Conservation (phyloP, 2,329 filamentous ascomycete genomes). For the Xylogone sp. region DNA sequence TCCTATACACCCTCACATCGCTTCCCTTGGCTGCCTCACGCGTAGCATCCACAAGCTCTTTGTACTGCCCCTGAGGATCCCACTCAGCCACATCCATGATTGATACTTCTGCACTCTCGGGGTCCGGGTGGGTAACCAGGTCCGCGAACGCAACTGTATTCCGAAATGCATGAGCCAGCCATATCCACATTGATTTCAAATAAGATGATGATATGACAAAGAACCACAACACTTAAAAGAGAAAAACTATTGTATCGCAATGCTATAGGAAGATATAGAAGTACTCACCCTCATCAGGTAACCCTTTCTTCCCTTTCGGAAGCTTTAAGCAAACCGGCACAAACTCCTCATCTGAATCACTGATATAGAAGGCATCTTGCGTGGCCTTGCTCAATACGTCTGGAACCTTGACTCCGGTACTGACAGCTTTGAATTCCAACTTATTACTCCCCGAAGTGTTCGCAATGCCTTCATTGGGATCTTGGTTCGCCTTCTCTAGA, state of each 20-base stretch:
- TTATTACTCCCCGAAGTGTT: slow-evolving; percentile 20
- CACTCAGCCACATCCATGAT: slow-evolving; percentile 68
- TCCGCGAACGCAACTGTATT: slow-evolving; percentile 63
- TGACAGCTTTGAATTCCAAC: slow-evolving; percentile 47
- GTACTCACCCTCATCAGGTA: slow-evolving; percentile 60
- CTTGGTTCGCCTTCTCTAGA: slow-evolving; percentile 80
- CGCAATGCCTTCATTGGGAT: slow-evolving; percentile 59
- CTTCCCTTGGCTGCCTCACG: slow-evolving; percentile 55
- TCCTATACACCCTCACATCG: slow-evolving; percentile 72
- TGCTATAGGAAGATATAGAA: background rate
- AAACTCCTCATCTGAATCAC: slow-evolving; percentile 84
- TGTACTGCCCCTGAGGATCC: slow-evolving; percentile 69
- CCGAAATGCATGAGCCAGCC: background rate
- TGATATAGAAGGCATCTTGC: slow-evolving; percentile 65
- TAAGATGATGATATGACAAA: background rate
- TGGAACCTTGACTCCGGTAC: slow-evolving; percentile 57
- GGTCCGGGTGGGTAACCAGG: slow-evolving; percentile 57
- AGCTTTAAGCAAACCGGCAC: slow-evolving; percentile 68
- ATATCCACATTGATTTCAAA: background rate
- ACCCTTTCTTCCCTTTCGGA: slow-evolving; percentile 38
- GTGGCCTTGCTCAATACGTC: slow-evolving; percentile 47
- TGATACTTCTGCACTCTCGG: slow-evolving; percentile 53
- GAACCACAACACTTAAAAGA: background rate
- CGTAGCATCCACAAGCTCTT: slow-evolving; percentile 64
- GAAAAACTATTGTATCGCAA: background rate